These are phyloP conservation scores for Penicillium antarcticum DNA, from an alignment of 495 filamentous ascomycete genomes.

Conservation along the genomic window DNA sequence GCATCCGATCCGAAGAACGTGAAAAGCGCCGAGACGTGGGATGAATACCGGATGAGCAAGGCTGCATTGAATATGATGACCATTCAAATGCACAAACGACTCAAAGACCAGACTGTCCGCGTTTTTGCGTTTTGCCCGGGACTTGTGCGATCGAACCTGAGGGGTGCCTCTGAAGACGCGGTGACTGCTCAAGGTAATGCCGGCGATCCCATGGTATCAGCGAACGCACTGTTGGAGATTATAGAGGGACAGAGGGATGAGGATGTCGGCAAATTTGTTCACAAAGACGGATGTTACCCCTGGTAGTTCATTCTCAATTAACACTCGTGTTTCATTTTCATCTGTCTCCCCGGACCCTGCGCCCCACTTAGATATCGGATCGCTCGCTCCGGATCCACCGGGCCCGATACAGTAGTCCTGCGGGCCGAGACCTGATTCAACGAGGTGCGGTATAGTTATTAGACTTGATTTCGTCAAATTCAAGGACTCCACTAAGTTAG, in stretches of 20 bases:
- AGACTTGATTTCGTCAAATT: too few relatives aligned
- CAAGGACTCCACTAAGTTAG: too few relatives aligned
- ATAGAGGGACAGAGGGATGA: slow-evolving; percentile 30
- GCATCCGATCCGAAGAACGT: slow-evolving; percentile 23
- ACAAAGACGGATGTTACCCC: slow-evolving; percentile 21
- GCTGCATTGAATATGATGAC: slow-evolving; percentile 42
- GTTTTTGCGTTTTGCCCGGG: slow-evolving; percentile 28
- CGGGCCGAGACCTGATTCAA: too few relatives aligned
- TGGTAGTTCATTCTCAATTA: slow-evolving; percentile 14
- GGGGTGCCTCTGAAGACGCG: slow-evolving; percentile 28
- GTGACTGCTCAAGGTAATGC: slow-evolving; percentile 23
- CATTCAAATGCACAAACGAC: slow-evolving; percentile 13
- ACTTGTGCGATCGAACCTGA: slow-evolving; percentile 35
- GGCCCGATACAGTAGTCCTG: too few relatives aligned
- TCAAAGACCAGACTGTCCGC: slow-evolving; percentile 4
- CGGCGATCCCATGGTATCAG: slow-evolving; percentile 30
- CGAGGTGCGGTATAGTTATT: too few relatives aligned
- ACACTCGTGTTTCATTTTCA: too few relatives aligned
- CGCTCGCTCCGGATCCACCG: too few relatives aligned
- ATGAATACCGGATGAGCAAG: slow-evolving; percentile 39
- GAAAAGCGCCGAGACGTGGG: slow-evolving; percentile 14
- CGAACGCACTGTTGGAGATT: slow-evolving; percentile 29
- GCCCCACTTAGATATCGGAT: too few relatives aligned
- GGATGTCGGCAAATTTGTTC: slow-evolving; percentile 31
- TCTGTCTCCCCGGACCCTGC: slow-evolving; percentile 1